A percentile compares a stretch with the other conserved stretches of the same genome.
These are phyloP conservation scores for Rubus parviflorus DNA, from an alignment of 306 rosid genomes.

Conservation along the genomic window DNA sequence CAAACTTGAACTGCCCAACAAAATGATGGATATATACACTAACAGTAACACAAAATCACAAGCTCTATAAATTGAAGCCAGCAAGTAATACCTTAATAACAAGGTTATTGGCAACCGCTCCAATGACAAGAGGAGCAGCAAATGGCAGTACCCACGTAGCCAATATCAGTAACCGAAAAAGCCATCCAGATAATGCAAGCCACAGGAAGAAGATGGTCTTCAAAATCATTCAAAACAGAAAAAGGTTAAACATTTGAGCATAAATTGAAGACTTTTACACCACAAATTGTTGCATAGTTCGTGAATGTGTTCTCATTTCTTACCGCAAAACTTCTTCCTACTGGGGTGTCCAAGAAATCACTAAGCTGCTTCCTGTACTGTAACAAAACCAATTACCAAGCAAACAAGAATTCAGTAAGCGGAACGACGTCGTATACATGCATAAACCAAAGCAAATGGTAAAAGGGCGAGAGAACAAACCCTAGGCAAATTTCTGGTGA, in stretches of 20 bases:
- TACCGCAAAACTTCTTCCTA: conserved; percentile 70
- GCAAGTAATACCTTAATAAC: conserved; percentile 66
- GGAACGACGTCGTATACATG: not conserved
- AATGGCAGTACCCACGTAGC: conserved; percentile 89
- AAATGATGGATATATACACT: not conserved
- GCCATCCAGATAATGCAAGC: conserved; percentile 98
- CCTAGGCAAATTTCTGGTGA: conserved; percentile 74
- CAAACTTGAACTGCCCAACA: not conserved
- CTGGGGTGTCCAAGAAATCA: conserved; percentile 61
- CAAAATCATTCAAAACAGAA: conserved; percentile 15
- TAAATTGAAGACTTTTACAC: not conserved
- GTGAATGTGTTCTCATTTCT: conserved; percentile 20
- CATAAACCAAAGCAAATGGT: not conserved
- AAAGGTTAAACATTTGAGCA: not conserved
- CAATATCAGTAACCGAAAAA: conserved; percentile 68
- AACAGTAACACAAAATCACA: not conserved
- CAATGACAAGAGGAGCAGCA: conserved; percentile 93
- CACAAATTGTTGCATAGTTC: too few species aligned
- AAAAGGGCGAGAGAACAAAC: conserved; percentile 36
- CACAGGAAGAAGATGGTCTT: conserved; percentile 92
- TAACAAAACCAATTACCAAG: conserved; percentile 23
- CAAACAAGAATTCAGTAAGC: not conserved
- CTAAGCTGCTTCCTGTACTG: conserved; percentile 81
- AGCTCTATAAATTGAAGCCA: conserved; percentile 15
- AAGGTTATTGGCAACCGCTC: conserved; percentile 74